Evolutionary conservation across 2,329 filamentous ascomycete species (phyloP).

Genomic region (Aspergillus ochraceoroseus): DNA sequence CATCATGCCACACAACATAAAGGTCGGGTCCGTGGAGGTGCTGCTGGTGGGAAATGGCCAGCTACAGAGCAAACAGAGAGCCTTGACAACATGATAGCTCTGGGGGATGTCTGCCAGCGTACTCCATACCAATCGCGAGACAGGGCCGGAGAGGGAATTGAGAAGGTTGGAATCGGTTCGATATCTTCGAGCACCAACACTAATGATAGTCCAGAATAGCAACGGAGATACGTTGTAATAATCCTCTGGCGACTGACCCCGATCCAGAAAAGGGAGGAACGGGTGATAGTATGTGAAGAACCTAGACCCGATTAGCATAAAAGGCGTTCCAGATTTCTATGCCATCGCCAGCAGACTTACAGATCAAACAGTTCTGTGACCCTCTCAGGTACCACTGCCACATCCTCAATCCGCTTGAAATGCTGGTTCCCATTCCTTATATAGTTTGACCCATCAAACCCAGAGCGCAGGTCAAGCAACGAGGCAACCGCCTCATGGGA

Average conservation of each 20-base stretch:
- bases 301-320: constrained; percentile 43
- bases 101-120: constrained; percentile 58
- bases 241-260: constrained; percentile 50
- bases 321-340: neutral
- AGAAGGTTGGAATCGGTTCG: constrained; percentile 52
- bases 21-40: constrained; percentile 60
- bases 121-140: constrained; percentile 57
- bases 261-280: constrained; percentile 60
- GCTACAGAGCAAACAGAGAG: constrained; percentile 58
- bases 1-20: constrained; percentile 62
- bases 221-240: constrained; percentile 57
- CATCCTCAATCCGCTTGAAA: constrained; percentile 51
- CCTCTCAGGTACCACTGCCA: constrained; percentile 42
- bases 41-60: constrained; percentile 62
- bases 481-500: constrained; percentile 50
- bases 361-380: constrained; percentile 45
- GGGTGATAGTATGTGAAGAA: constrained; percentile 62
- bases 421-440: constrained; percentile 49
- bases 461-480: constrained; percentile 48
- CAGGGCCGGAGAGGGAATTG: constrained; percentile 48
- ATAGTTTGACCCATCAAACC: constrained; percentile 41
- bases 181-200: constrained; percentile 58
- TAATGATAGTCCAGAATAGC: constrained; percentile 64
- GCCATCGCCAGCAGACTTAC: constrained; percentile 36
- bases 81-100: constrained; percentile 61